phyloP scores from a whole-genome alignment of 1,284 basidiomycete species.

The Pseudozyma tsukubaensis region DNA sequence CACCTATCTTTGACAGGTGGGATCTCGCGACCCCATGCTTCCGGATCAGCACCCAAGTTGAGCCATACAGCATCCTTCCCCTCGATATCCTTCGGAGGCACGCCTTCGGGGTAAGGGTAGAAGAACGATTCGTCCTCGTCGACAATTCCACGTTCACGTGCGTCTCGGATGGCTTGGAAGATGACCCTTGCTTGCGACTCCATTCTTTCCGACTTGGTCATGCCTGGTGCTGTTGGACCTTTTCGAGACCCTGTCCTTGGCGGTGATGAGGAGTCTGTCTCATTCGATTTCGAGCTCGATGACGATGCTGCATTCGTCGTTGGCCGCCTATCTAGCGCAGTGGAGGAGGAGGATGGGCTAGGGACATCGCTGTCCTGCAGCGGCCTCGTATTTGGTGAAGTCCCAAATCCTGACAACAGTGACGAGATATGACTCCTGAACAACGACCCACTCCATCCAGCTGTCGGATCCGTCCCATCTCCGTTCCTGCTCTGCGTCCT shows the following conservation, averaged over 20 bases:
- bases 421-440: conserved; percentile 36
- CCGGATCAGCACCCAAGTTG: conserved; percentile 41
- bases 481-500: conserved; percentile 3
- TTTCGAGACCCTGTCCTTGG: conserved; percentile 2
- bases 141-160: conserved; percentile 43
- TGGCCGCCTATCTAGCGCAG: too few species aligned
- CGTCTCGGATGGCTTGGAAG: conserved; percentile 41
- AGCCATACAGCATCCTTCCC: conserved; percentile 38
- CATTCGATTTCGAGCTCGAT: background rate
- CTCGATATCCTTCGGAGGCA: conserved; percentile 24
- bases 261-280: background rate
- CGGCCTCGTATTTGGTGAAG: conserved; percentile 14
- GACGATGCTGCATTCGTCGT: background rate
- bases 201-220: conserved; percentile 47
- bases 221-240: conserved; percentile 3
- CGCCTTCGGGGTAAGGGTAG: conserved; percentile 43
- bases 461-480: conserved; percentile 10
- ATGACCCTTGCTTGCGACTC: conserved; percentile 51
- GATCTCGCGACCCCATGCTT: conserved; percentile 38
- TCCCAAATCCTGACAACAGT: conserved; percentile 24
- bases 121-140: conserved; percentile 54
- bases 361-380: conserved; percentile 2
- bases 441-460: conserved; percentile 26
- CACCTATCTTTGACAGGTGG: conserved; percentile 46
- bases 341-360: background rate